Conservation (phyloP, 345 rosid genomes). For the Triadica sebifera region DNA sequence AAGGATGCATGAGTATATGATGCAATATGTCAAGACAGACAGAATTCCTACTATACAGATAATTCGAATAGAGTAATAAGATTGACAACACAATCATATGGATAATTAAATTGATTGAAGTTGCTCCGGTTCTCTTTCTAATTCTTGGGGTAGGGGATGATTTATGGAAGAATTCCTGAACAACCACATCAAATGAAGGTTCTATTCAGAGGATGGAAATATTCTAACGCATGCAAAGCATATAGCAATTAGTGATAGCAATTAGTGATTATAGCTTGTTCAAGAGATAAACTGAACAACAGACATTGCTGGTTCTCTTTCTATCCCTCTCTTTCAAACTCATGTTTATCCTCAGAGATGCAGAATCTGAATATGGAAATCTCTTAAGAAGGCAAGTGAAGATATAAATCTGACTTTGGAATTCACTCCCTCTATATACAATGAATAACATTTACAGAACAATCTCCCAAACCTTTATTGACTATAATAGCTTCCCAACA, state of each 20-base stretch:
- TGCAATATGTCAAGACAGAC: background rate
- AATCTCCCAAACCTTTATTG: constrained; percentile 7
- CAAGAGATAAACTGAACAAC: background rate
- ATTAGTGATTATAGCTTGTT: background rate
- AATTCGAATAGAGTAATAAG: background rate
- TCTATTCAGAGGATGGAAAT: background rate
- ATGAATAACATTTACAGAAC: background rate
- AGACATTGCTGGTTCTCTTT: background rate
- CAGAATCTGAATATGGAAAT: background rate
- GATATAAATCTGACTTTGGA: background rate
- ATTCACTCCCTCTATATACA: background rate
- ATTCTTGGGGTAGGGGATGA: background rate
- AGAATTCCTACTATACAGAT: background rate
- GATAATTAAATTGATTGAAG: background rate
- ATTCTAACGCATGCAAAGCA: background rate
- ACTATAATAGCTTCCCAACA: background rate
- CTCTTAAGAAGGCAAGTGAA: background rate
- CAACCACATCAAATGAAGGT: too few relatives aligned
- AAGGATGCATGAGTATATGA: background rate
- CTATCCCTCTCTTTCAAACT: background rate
- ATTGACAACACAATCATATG: background rate
- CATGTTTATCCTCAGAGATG: background rate
- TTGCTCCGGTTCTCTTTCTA: too few relatives aligned
- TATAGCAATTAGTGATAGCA: background rate
- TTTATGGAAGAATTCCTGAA: background rate